phyloP scores from a whole-genome alignment of 441 rosid species.

The Hura crepitans region DNA sequence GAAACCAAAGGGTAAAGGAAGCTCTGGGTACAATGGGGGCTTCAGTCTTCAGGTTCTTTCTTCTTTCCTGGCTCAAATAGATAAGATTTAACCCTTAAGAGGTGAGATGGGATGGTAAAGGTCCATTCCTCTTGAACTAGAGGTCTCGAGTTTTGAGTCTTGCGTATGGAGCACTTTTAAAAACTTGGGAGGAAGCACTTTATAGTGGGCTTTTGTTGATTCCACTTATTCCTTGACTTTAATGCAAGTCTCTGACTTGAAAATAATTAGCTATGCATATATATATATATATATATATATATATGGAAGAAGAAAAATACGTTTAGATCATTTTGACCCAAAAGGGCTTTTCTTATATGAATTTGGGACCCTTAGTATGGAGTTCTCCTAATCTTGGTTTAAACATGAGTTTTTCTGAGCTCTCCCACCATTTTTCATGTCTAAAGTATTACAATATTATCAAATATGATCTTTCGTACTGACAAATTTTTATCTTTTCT shows the following conservation, averaged over 20 bases:
- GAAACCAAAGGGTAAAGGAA: slow-evolving; percentile 76
- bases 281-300: neutral
- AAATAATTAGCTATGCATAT: no score
- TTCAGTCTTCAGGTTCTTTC: slow-evolving; percentile 85
- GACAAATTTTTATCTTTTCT: neutral
- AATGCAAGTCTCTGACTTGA: no score
- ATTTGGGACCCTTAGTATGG: neutral
- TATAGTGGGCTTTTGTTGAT: no score
- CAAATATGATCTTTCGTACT: neutral
- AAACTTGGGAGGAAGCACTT: no score
- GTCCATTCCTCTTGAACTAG: no score
- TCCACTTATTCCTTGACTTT: no score
- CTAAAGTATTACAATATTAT: neutral
- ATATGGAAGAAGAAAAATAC: neutral
- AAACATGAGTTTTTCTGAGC: no score
- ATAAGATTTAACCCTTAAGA: no score
- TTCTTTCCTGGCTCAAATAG: neutral
- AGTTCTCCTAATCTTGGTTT: neutral
- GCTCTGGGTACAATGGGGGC: slow-evolving; percentile 94
- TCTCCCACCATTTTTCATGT: no score
- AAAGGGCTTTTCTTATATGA: neutral
- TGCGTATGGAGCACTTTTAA: no score
- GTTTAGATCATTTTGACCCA: neutral
- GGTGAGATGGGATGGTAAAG: no score
- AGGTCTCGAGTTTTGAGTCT: no score